Evolutionary conservation across 1,284 basidiomycete species (phyloP).

Genomic region (Agroathelia rolfsii): DNA sequence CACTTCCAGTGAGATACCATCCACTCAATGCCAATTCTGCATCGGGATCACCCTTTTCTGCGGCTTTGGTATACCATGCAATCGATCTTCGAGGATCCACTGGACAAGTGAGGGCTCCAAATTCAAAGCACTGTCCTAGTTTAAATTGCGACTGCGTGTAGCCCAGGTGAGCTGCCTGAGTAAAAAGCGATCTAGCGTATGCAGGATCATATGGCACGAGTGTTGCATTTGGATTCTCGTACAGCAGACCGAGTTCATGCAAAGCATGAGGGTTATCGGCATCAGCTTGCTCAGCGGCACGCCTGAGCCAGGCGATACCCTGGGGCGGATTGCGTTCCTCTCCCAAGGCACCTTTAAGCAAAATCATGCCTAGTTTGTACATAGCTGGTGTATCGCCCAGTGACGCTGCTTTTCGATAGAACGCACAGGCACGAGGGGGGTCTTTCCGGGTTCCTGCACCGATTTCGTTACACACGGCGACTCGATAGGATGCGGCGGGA

Average conservation of each 20-base stretch:
- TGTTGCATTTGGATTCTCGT: slow-evolving; percentile 67
- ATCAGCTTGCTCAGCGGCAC: slow-evolving; percentile 95
- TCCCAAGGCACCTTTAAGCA: slow-evolving; percentile 78
- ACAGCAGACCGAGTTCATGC: slow-evolving; percentile 89
- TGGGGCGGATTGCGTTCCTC: slow-evolving; percentile 85
- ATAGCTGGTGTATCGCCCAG: slow-evolving; percentile 96
- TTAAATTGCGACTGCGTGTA: slow-evolving; percentile 94
- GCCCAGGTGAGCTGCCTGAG: slow-evolving; percentile 88
- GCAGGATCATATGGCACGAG: slow-evolving; percentile 66
- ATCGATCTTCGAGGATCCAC: slow-evolving; percentile 91
- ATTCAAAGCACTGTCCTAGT: slow-evolving; percentile 92
- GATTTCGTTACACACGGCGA: slow-evolving; percentile 98
- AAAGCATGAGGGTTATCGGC: slow-evolving; percentile 97
- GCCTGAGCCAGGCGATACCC: slow-evolving; percentile 89
- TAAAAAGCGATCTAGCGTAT: slow-evolving; percentile 82
- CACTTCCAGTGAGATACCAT: slow-evolving; percentile 95
- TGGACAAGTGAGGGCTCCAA: slow-evolving; percentile 81
- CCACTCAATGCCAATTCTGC: slow-evolving; percentile 93
- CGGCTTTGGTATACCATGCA: slow-evolving; percentile 97
- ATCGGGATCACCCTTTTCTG: slow-evolving; percentile 90
- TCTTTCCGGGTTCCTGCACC: slow-evolving; percentile 97
- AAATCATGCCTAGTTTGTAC: slow-evolving; percentile 98
- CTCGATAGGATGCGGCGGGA: slow-evolving; percentile 89
- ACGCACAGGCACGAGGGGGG: slow-evolving; percentile 80
- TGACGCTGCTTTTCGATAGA: slow-evolving; percentile 95